Base-by-base conservation (phyloP, 257 asterid species). In the Avicennia marina region DNA sequence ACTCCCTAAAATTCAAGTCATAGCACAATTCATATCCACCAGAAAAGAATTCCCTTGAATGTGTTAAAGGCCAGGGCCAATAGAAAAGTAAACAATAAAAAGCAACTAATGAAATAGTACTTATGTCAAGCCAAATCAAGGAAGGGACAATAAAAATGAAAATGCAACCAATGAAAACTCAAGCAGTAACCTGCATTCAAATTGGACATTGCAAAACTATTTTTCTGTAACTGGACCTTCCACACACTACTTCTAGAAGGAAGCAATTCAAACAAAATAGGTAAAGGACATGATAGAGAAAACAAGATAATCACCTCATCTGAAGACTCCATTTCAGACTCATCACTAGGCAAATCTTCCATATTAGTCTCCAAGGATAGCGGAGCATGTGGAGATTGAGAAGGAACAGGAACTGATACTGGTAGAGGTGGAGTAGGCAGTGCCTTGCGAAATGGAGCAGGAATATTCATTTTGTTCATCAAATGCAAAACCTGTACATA, bases 381-480 rank as follows among this genome's bases (percentile, higher is more conserved):
- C n/a, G 84, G 88, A 65, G 85, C 84, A 49, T 85, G 84, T 16
- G 81, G 81, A 15, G 71, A 12, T 4, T 29, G 58, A 25, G 85
- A 72, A 20, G 83, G 75, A 72, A 59, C 71, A 47, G 85, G 77
- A 63, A 60, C 62, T 49, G 87, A 66, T 53, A 56, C 70, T 45
- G 94, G 94, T 15, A 91, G 81, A 48, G 98, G 93, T 21, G 95
- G 98, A 59, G 95, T 85, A 42, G 97, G 95, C 60, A 85, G 75
- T 34, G 98, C 96, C 70, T 70, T 77, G 64, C 94, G 84, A 50
- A 91, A 91, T 60, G 96, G 98, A 69, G 95, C 96, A 18, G 98
- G 98, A 65, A 91, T 85, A 70, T 85, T 91, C 98, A 88, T 88
- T 78, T 91, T 91, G 83, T 91, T 91, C 98, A 91, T 91, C 87